phyloP scores from a whole-genome alignment of 2,329 filamentous ascomycete genomes.

The Trichoderma cornu-damae region DNA sequence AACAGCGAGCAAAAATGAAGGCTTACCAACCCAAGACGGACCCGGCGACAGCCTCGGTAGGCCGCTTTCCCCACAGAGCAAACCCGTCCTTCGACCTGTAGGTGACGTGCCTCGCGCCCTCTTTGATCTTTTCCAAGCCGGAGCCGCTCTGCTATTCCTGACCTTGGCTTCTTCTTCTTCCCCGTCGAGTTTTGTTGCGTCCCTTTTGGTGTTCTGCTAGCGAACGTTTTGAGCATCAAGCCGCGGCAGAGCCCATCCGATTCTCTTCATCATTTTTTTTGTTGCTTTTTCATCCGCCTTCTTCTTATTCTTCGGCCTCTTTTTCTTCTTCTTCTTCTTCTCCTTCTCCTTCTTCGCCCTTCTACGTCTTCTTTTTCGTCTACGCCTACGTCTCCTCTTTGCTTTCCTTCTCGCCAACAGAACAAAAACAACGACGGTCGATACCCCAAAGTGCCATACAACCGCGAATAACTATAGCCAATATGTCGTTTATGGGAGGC shows the following conservation, averaged over 20 bases:
- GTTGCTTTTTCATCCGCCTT: background rate
- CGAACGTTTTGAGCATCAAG: conserved; percentile 1
- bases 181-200: background rate
- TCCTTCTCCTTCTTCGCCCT: background rate
- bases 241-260: conserved; percentile 3
- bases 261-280: background rate
- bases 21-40: conserved; percentile 15
- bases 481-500: conserved; percentile 92
- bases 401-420: background rate
- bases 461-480: conserved; percentile 23
- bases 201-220: background rate
- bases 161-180: background rate
- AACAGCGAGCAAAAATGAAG: background rate
- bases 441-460: conserved; percentile 6
- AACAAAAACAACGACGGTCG: background rate
- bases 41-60: conserved; percentile 20
- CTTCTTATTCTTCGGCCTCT: no score
- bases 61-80: conserved; percentile 15
- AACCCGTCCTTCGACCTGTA: conserved; percentile 2
- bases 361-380: no score
- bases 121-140: conserved; percentile 3
- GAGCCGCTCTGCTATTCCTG: background rate
- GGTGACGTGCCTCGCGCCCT: conserved; percentile 15
- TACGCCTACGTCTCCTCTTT: background rate
- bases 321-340: no score